phyloP scores from a whole-genome alignment of 495 filamentous ascomycete species.

The Lepidopterella palustris region DNA sequence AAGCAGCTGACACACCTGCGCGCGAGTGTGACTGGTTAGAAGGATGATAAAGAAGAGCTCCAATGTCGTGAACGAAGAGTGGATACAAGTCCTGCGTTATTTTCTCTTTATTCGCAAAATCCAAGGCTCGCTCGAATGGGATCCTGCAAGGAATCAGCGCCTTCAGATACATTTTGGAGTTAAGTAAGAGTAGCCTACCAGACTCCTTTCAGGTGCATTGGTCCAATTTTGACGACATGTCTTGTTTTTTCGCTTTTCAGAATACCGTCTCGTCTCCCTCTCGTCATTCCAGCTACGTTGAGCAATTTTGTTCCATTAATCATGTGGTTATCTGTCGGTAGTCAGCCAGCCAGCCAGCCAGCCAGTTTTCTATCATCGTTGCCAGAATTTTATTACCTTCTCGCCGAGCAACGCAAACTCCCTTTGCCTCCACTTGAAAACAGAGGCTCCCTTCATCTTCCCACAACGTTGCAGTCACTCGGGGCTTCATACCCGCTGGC shows the following conservation, averaged over 20 bases:
- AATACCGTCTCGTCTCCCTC: slow-evolving; percentile 91
- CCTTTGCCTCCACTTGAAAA: slow-evolving; percentile 95
- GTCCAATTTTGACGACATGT: slow-evolving; percentile 97
- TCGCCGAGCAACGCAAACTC: slow-evolving; percentile 88
- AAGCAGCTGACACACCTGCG: slow-evolving; percentile 43
- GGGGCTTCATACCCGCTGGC: slow-evolving; percentile 95
- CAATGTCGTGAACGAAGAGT: slow-evolving; percentile 96
- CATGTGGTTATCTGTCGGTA: slow-evolving; percentile 85
- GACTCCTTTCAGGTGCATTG: slow-evolving; percentile 98
- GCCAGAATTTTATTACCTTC: slow-evolving; percentile 63
- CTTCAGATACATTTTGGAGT: background rate
- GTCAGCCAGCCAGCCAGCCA: slow-evolving; percentile 14
- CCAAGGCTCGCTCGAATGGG: slow-evolving; percentile 89
- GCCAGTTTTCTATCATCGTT: too few species aligned
- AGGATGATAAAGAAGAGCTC: slow-evolving; percentile 87
- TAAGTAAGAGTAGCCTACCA: slow-evolving; percentile 58
- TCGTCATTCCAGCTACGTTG: slow-evolving; percentile 97
- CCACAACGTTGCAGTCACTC: slow-evolving; percentile 95
- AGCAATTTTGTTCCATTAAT: slow-evolving; percentile 97
- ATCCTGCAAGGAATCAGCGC: slow-evolving; percentile 57
- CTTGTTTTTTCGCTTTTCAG: slow-evolving; percentile 95
- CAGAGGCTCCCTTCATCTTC: slow-evolving; percentile 97
- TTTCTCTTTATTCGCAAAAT: slow-evolving; percentile 99
- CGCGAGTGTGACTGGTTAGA: slow-evolving; percentile 71
- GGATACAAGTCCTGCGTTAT: slow-evolving; percentile 95